phyloP scores from a whole-genome alignment of 2,329 filamentous ascomycete genomes.

The Aureobasidium sp. region DNA sequence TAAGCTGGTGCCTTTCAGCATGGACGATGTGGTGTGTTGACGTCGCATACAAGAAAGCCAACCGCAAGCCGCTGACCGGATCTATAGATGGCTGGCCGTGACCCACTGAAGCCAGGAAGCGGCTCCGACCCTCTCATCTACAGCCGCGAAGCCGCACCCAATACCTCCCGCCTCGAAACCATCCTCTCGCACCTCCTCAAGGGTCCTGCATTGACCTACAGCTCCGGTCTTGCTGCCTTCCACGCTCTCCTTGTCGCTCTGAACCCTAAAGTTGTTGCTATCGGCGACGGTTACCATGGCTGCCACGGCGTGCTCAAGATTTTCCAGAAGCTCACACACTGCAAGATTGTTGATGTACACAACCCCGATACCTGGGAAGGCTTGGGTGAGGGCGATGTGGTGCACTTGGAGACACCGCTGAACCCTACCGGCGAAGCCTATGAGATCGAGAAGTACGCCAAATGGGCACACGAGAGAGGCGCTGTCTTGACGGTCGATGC shows the following conservation, averaged over 20 bases:
- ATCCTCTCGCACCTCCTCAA: constrained; percentile 66
- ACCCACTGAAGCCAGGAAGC: constrained; percentile 33
- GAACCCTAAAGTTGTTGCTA: constrained; percentile 73
- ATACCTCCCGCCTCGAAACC: constrained; percentile 74
- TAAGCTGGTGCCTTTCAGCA: constrained; percentile 44
- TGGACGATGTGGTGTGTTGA: constrained; percentile 43
- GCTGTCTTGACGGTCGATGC: constrained; percentile 77
- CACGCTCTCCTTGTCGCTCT: constrained; percentile 78
- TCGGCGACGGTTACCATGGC: constrained; percentile 84
- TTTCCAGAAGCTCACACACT: constrained; percentile 64
- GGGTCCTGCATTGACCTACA: constrained; percentile 65
- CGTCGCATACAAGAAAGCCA: background rate
- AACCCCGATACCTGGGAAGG: constrained; percentile 39
- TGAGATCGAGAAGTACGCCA: constrained; percentile 61
- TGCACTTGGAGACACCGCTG: constrained; percentile 87
- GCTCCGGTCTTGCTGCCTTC: constrained; percentile 78
- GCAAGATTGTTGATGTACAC: constrained; percentile 60
- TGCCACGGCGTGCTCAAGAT: constrained; percentile 77
- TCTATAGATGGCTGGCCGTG: constrained; percentile 13
- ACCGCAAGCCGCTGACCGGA: background rate
- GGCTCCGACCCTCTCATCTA: constrained; percentile 62
- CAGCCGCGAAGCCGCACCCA: constrained; percentile 69
- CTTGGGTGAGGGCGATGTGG: constrained; percentile 67
- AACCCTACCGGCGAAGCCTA: constrained; percentile 82
- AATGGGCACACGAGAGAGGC: constrained; percentile 60